A percentile compares a stretch with the other conserved stretches of the same genome.
These are phyloP conservation scores for Solanum virginianum DNA, from an alignment of 257 asterid species.

Conservation along the genomic window DNA sequence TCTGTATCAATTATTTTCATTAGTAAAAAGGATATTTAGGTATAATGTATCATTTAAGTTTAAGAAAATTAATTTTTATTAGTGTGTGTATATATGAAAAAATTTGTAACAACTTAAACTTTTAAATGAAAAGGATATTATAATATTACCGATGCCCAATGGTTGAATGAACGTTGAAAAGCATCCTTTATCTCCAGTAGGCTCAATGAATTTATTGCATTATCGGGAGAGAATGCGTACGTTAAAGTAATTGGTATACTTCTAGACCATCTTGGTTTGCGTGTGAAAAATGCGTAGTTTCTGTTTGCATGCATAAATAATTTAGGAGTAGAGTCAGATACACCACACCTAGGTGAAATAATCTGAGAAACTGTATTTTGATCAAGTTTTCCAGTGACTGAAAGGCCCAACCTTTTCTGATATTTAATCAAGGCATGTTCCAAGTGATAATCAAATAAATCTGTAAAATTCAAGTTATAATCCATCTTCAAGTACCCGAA, in stretches of 20 bases:
- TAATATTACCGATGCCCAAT: conserved; percentile 52
- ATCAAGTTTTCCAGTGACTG: conserved; percentile 36
- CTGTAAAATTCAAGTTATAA: conserved; percentile 7
- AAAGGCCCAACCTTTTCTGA: conserved; percentile 38
- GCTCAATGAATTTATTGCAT: conserved; percentile 17
- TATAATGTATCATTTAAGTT: too few species aligned
- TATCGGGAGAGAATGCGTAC: conserved; percentile 40
- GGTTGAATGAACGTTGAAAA: conserved; percentile 43
- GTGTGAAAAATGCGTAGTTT: conserved; percentile 41
- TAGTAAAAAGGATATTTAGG: background rate
- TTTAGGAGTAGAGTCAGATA: conserved; percentile 18
- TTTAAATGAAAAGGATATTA: background rate
- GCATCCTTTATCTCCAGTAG: conserved; percentile 22
- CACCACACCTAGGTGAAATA: conserved; percentile 63
- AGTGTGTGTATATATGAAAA: too few species aligned
- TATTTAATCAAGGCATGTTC: conserved; percentile 40
- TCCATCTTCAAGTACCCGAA: conserved; percentile 42
- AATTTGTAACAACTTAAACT: background rate
- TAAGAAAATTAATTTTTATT: too few species aligned
- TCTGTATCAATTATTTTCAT: too few species aligned
- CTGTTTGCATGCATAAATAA: background rate
- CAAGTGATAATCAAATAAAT: conserved; percentile 34
- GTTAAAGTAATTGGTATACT: conserved; percentile 51
- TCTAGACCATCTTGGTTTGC: conserved; percentile 57
- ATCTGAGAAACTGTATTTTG: conserved; percentile 21